Conservation (phyloP, 208 protist species). For the Tetramitus jugosus region DNA sequence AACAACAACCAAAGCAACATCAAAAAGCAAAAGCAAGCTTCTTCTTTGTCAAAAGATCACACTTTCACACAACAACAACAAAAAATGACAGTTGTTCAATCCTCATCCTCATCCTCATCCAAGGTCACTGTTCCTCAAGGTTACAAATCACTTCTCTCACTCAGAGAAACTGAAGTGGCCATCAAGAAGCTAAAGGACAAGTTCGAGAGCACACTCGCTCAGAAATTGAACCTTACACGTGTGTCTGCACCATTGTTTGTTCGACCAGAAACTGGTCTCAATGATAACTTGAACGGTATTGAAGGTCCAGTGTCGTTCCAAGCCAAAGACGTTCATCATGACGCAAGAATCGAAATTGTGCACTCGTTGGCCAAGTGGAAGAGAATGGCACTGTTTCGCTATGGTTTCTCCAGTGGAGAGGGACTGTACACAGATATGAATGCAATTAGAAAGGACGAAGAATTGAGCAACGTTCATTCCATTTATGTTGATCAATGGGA, state of each 20-base stretch:
- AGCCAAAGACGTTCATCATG: conserved; percentile 64
- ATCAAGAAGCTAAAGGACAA: conserved; percentile 56
- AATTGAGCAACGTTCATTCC: conserved; percentile 70
- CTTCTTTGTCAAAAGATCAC: too few species aligned
- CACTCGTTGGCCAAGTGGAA: conserved; percentile 86
- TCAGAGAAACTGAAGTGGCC: conserved; percentile 22
- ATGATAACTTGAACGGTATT: conserved; percentile 73
- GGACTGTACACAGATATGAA: conserved; percentile 72
- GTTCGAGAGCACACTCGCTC: conserved; percentile 56
- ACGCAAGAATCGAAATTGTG: conserved; percentile 64
- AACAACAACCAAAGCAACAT: too few species aligned
- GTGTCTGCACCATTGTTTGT: conserved; percentile 68
- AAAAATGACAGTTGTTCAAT: too few species aligned
- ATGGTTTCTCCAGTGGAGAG: conserved; percentile 58
- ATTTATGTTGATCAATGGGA: conserved; percentile 83
- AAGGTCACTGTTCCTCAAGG: neutral
- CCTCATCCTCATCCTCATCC: too few species aligned
- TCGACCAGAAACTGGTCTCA: conserved; percentile 61
- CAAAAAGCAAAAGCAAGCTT: too few species aligned
- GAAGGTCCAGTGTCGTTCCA: conserved; percentile 70
- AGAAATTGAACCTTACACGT: conserved; percentile 58
- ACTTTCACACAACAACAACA: too few species aligned
- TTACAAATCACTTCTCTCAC: neutral
- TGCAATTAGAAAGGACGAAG: conserved; percentile 69
- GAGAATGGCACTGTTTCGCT: conserved; percentile 60